These are phyloP conservation scores for Candida cerambycidarum DNA, from an alignment of 805 yeast species.

Conservation along the genomic window DNA sequence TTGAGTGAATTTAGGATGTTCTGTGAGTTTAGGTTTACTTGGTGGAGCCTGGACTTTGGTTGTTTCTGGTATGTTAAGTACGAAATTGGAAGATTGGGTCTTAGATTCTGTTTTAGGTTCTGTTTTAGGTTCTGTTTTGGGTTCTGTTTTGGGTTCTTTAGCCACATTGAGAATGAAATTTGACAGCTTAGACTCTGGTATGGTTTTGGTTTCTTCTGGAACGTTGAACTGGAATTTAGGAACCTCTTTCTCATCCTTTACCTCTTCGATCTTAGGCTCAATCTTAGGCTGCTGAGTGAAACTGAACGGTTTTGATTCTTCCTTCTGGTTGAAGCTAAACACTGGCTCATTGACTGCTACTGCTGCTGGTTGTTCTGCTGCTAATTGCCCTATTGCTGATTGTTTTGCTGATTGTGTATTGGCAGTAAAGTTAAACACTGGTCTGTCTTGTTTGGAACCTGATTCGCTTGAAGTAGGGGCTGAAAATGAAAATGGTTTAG, in stretches of 20 bases:
- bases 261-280: no score
- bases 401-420: no score
- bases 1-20: constrained; percentile 17
- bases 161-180: not conserved
- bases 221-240: no score
- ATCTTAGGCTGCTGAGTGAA: not conserved
- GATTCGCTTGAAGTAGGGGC: not conserved
- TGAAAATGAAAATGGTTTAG: not conserved
- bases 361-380: constrained; percentile 2
- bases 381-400: no score
- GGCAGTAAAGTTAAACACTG: not conserved
- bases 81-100: no score
- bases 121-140: no score
- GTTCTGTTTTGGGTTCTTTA: no score
- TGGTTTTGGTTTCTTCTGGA: no score
- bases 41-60: not conserved
- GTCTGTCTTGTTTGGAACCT: not conserved
- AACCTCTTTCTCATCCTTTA: not conserved
- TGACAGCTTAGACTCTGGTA: not conserved
- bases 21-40: constrained; percentile 3
- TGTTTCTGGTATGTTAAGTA: not conserved
- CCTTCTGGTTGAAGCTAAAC: not conserved
- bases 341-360: constrained; percentile 2
- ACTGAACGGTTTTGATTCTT: not conserved
- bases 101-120: no score